Base-by-base conservation (phyloP, 2,329 filamentous ascomycete genomes). In the Parafenestella ontariensis region DNA sequence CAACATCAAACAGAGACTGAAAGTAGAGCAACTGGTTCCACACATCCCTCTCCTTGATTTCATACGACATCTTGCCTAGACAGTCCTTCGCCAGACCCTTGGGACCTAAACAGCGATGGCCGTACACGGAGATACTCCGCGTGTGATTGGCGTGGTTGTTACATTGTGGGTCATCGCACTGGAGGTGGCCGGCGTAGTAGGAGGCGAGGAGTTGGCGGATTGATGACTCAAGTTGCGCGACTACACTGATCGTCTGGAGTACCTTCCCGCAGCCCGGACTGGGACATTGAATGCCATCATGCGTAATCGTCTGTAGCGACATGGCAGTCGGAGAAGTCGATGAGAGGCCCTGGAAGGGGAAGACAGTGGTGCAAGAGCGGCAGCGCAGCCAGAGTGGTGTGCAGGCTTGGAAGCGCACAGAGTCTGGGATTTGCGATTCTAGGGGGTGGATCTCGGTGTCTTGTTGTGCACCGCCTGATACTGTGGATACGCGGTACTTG, bases 21-120 rank as follows among this genome's bases (percentile, higher is more conserved):
- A 93, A 90, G 79, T 96, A 99, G 49, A 98, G 79, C 36, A 99
- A 82, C 78, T 99, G 95, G 75, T 96, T 98, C 79, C 97, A 98
- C 54, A 98, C 84, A 68, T 89, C 89, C 78, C 95, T 94, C 79
- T 98, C 95, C 0, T 85, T 83, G 70, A 91, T 89, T 78, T 96
- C 92, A 73, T 93, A 97, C 20, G 85, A 81, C 93, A 99, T 98
- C 45, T 86, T 86, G 18, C 95, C 95, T 3, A 88, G 80, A 74
- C 95, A 99, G 50, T 92, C 93, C 51, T 88, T 85, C 0, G 90
- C 94, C 3, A 95, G 87, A 1, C 93, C 92, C 64, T 88, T 89
- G 15, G 94, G 91, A 0, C 95, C 95, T 5, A 98, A 82, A 73
- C 95, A 99, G 45, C 92, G 87, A 56, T 89, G 87, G 41, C 95